Base-by-base conservation (phyloP, 345 rosid species). In the Linum lewisii region DNA sequence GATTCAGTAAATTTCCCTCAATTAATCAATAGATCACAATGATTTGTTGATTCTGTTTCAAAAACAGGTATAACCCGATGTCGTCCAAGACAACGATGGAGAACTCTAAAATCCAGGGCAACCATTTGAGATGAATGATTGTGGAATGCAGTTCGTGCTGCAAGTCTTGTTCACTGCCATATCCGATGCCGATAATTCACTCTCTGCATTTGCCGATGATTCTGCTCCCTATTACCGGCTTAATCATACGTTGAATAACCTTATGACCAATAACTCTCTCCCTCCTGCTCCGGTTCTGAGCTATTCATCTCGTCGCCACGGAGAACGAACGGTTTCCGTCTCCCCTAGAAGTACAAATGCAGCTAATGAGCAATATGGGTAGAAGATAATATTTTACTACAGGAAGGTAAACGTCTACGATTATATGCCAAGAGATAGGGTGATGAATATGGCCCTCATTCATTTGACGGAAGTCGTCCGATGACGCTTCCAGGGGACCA, bases 361-460 rank as follows among this genome's bases (percentile, higher is more conserved):
- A 26, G 56, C 72, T 22, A 63, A 22, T 47, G 76, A 66, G 67
- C 55, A 69, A 51, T 51, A 37, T 25, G 72, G 74, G 23, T 78
- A 74, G 63, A 77, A 73, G 81, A 60, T 78, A 6, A 71, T 77
- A 47, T 77, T 77, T 61, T 77, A 77, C 63, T 21, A 76, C 60
- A 78, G 81, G 24, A 66, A 77, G 66, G 78, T 77, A 49, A 77
- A 68, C 25, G 72, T 71, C 51, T 77, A 71, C 38, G 78, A 74
- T 71, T 69, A 65, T 69, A 60, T 74, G 45, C 76, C 78, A 22
- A 51, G 54, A 54, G 67, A 70, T 19, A 77, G 71, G 81, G 78
- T 71, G 54, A 49, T 65, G 44, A 24, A 37, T 34, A 34, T 5
- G 38, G 38, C 10, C 38, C 38, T 34, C n/a, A n/a, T n/a, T n/a